Percentiles rank a stretch among this genome's conserved stretches.
Conservation (phyloP, 2,329 filamentous ascomycete species). For the Ophiostoma sp. region DNA sequence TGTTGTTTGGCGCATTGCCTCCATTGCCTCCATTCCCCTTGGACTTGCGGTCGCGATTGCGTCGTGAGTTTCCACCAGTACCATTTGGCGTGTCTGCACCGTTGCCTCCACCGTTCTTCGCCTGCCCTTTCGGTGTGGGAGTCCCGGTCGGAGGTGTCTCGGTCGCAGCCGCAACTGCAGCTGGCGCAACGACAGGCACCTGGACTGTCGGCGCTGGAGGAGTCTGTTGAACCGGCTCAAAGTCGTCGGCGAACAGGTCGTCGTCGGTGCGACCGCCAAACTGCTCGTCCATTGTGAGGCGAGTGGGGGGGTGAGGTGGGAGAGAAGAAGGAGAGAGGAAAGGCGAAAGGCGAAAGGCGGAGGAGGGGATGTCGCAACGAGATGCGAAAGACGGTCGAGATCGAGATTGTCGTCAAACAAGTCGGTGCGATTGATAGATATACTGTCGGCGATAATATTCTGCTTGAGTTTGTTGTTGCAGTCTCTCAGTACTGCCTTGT, state of each 20-base stretch:
- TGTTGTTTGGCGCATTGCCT: not conserved
- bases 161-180: not conserved
- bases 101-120: not conserved
- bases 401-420: not conserved
- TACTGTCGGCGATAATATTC: not conserved
- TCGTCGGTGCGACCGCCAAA: constrained; percentile 63
- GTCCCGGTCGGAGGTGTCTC: not conserved
- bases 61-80: not conserved
- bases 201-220: constrained; percentile 25
- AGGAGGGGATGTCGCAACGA: not conserved
- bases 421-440: not conserved
- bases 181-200: not conserved
- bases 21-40: not conserved
- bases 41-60: constrained; percentile 10
- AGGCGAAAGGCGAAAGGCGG: not conserved
- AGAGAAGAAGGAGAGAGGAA: not conserved
- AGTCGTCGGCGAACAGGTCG: constrained; percentile 63
- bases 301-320: not conserved
- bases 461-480: not conserved
- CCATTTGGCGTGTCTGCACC: not conserved
- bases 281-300: constrained; percentile 57
- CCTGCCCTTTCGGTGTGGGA: not conserved
- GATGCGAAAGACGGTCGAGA: not conserved
- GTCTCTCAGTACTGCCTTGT: not conserved
- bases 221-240: constrained; percentile 50